Percentiles rank a stretch among this genome's conserved stretches.
Conservation (phyloP, 768 basidiomycete genomes). For the Hygrophoropsis aurantiaca region DNA sequence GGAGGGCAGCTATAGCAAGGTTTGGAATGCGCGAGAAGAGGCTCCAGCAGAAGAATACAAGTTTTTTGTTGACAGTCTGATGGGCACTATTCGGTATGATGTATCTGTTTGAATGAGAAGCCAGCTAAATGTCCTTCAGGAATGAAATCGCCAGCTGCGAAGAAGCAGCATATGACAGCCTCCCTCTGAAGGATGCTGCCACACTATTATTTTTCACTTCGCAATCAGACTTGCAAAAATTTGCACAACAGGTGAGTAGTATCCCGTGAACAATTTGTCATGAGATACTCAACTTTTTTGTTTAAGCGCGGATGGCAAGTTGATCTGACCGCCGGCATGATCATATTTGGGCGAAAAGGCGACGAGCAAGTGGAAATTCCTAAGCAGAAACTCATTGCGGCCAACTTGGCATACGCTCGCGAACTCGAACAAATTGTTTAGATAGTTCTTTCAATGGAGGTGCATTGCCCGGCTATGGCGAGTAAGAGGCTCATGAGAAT, state of each 20-base stretch:
- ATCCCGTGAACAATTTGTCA: background rate
- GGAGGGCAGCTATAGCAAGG: conserved; percentile 98
- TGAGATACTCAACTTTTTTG: conserved; percentile 4
- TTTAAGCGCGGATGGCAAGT: conserved; percentile 82
- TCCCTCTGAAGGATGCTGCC: conserved; percentile 87
- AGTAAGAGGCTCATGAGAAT: conserved; percentile 5
- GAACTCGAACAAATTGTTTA: conserved; percentile 92
- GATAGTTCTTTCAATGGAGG: conserved; percentile 15
- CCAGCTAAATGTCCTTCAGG: conserved; percentile 38
- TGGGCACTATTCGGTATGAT: conserved; percentile 85
- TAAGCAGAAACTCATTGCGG: conserved; percentile 77
- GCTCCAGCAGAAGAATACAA: conserved; percentile 94
- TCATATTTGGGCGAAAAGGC: conserved; percentile 77
- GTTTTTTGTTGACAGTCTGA: conserved; percentile 88
- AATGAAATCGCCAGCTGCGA: conserved; percentile 98
- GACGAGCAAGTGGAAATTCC: conserved; percentile 87
- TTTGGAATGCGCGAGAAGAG: conserved; percentile 92
- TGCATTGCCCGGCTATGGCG: conserved; percentile 8
- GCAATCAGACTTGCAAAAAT: conserved; percentile 77
- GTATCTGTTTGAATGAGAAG: background rate
- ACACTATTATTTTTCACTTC: conserved; percentile 89
- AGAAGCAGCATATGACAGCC: conserved; percentile 88
- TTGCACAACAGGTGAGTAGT: conserved; percentile 76
- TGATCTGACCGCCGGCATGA: conserved; percentile 62
- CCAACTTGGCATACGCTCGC: conserved; percentile 77